Conservation (phyloP, 1,284 basidiomycete genomes). For the Sanguinoderma infundibulare region DNA sequence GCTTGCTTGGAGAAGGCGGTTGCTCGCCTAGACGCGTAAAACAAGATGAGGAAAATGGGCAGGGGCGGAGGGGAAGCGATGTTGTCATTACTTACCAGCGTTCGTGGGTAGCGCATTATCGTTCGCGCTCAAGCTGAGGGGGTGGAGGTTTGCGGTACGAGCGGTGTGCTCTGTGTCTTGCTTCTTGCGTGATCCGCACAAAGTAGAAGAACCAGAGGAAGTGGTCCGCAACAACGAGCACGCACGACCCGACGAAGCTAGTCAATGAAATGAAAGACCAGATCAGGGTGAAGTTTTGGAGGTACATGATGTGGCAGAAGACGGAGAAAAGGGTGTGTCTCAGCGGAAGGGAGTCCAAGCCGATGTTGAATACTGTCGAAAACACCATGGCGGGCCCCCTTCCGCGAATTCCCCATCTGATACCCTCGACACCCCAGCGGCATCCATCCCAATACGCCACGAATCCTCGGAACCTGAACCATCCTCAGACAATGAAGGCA, state of each 20-base stretch:
- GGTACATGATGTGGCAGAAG: conserved; percentile 83
- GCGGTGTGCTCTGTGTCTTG: conserved; percentile 50
- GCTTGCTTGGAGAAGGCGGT: too few relatives aligned
- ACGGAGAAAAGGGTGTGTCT: conserved; percentile 79
- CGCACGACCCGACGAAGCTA: conserved; percentile 85
- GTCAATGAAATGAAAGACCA: conserved; percentile 94
- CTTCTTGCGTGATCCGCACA: conserved; percentile 64
- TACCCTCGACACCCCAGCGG: too few relatives aligned
- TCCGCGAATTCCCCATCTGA: too few relatives aligned
- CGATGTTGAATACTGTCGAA: too few relatives aligned
- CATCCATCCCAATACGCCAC: too few relatives aligned
- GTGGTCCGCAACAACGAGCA: conserved; percentile 85
- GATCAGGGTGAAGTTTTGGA: conserved; percentile 84
- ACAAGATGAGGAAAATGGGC: conserved; percentile 47
- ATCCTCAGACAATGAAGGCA: too few relatives aligned
- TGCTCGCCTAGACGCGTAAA: conserved; percentile 5
- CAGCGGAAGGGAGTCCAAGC: conserved; percentile 83
- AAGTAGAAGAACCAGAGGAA: conserved; percentile 97
- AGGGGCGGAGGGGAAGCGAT: too few relatives aligned
- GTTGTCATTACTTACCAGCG: conserved; percentile 97
- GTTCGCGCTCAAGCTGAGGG: too few relatives aligned
- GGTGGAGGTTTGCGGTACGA: too few relatives aligned
- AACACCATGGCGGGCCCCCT: too few relatives aligned
- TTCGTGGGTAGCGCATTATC: too few relatives aligned
- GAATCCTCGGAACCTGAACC: too few relatives aligned